phyloP scores from a whole-genome alignment of 225 moss, liverwort and hornwort species.

The Asterella californica region DNA sequence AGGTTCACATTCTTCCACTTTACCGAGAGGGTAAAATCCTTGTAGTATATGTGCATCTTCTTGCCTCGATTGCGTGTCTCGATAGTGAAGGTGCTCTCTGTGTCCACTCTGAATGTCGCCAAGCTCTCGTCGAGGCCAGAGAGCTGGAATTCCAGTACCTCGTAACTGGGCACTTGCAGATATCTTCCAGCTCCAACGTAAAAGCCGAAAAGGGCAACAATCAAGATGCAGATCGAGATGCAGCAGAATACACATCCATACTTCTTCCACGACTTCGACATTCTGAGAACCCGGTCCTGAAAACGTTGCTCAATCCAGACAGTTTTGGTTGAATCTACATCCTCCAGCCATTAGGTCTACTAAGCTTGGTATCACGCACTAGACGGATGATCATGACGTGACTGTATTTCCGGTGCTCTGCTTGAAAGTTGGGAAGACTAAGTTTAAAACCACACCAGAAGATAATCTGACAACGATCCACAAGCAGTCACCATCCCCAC shows the following conservation, averaged over 20 bases:
- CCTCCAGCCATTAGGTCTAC: neutral
- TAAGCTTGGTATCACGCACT: neutral
- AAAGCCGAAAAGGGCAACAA: slow-evolving; percentile 5
- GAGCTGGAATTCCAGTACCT: slow-evolving; percentile 1
- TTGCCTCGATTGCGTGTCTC: slow-evolving; percentile 10
- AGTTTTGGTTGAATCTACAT: neutral
- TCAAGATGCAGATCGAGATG: slow-evolving; percentile 3
- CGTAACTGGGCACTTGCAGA: neutral
- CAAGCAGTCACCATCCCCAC: neutral
- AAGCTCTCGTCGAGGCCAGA: slow-evolving; percentile 6
- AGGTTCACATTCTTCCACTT: slow-evolving; percentile 5
- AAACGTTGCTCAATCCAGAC: neutral
- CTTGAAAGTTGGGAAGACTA: neutral
- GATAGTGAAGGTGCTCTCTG: neutral
- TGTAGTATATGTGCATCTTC: slow-evolving; percentile 12
- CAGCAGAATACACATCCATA: slow-evolving; percentile 3
- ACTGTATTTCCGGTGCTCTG: slow-evolving; percentile 2
- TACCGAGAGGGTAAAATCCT: neutral
- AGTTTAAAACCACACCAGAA: neutral
- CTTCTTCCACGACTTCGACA: neutral
- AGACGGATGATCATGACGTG: neutral
- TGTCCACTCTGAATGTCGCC: neutral
- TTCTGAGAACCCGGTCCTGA: too few species aligned
- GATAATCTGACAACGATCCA: neutral
- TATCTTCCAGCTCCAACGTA: slow-evolving; percentile 7